Evolutionary conservation across 345 rosid species (phyloP).

Genomic region (Euphorbia tirucalli): DNA sequence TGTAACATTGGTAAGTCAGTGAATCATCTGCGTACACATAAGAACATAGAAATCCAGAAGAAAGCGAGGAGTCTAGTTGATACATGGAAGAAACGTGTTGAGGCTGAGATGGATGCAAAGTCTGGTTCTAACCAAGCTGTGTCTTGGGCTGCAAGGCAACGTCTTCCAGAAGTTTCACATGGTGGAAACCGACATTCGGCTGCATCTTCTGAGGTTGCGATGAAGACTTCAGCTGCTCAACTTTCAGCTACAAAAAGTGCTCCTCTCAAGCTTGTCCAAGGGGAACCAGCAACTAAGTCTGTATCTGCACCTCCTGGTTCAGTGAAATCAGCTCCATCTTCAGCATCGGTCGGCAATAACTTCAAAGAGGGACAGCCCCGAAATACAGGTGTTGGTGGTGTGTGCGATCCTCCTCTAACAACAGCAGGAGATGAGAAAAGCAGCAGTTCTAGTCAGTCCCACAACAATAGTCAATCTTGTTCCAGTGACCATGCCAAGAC

Average conservation of each 20-base stretch:
- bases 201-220: constrained; percentile 57
- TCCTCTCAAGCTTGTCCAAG: constrained; percentile 48
- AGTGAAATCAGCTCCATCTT: constrained; percentile 47
- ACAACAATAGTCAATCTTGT: constrained; percentile 69
- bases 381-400: constrained; percentile 31
- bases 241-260: constrained; percentile 57
- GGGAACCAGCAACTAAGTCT: constrained; percentile 48
- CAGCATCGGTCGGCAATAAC: constrained; percentile 38
- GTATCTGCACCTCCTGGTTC: constrained; percentile 56
- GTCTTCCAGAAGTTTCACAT: constrained; percentile 58
- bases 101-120: constrained; percentile 90
- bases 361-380: constrained; percentile 56
- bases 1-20: constrained; percentile 93
- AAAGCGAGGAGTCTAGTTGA: constrained; percentile 90
- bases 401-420: constrained; percentile 40
- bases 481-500: constrained; percentile 68
- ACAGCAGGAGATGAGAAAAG: constrained; percentile 63
- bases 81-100: constrained; percentile 95
- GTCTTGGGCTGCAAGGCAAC: constrained; percentile 62
- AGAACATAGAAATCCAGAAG: constrained; percentile 77
- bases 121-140: constrained; percentile 61
- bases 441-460: constrained; percentile 80
- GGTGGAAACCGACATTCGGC: constrained; percentile 49
- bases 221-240: constrained; percentile 55
- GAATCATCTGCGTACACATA: constrained; percentile 76